Conservation (phyloP, 345 rosid genomes). For the Cardamine resedifolia region DNA sequence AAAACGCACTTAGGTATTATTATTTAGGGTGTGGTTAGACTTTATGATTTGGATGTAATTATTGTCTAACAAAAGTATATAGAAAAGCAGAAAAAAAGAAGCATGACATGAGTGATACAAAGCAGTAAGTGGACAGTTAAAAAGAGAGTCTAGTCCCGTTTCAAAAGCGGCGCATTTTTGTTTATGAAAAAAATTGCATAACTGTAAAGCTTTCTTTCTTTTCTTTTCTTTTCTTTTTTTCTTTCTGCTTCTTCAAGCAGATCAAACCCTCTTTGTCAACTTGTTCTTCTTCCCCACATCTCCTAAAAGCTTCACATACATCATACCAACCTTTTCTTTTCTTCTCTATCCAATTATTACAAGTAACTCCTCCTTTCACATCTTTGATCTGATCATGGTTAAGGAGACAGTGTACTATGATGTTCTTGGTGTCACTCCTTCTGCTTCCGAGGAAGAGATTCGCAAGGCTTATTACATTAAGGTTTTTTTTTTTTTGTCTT, state of each 20-base stretch:
- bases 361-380: not conserved
- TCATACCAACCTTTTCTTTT: conserved; percentile 16
- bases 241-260: conserved; percentile 19
- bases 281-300: conserved; percentile 31
- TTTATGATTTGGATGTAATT: not conserved
- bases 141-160: conserved; percentile 28
- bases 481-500: conserved; percentile 40
- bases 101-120: conserved; percentile 26
- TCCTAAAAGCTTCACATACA: conserved; percentile 25
- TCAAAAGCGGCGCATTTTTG: conserved; percentile 12
- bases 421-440: conserved; percentile 90
- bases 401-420: conserved; percentile 93
- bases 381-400: conserved; percentile 34
- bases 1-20: not conserved
- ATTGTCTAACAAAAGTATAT: not conserved
- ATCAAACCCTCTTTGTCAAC: conserved; percentile 26
- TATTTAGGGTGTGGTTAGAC: not conserved
- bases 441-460: conserved; percentile 92
- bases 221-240: not conserved
- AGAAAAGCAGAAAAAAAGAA: not conserved
- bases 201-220: conserved; percentile 30
- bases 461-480: conserved; percentile 92
- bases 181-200: not conserved
- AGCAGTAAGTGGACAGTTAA: conserved; percentile 35
- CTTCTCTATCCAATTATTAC: conserved; percentile 9